These are phyloP conservation scores for Diphasiastrum complanatum DNA, from an alignment of 83 land plant species.

Conservation along the genomic window DNA sequence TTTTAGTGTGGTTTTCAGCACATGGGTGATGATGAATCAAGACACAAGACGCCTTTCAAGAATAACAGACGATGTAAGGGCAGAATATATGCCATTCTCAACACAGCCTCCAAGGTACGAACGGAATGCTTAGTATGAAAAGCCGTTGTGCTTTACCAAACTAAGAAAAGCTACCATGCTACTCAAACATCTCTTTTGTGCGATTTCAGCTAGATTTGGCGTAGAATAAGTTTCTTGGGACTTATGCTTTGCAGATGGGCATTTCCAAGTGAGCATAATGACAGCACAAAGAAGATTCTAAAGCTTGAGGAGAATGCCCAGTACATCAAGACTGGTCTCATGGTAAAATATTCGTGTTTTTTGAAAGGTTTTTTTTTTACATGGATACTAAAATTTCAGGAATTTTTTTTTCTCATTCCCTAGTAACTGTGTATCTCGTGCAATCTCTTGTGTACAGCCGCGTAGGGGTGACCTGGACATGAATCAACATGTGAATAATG, in stretches of 20 bases:
- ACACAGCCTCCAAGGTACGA: constrained; percentile 23
- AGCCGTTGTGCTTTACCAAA: too few species aligned
- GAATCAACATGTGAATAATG: constrained; percentile 96
- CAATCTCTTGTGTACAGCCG: constrained; percentile 64
- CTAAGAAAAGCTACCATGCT: too few species aligned
- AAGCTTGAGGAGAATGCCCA: constrained; percentile 65
- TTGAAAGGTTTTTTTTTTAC: too few species aligned
- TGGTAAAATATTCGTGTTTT: too few species aligned
- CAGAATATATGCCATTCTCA: constrained; percentile 12
- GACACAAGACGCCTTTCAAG: constrained; percentile 25
- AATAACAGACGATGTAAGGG: constrained; percentile 27
- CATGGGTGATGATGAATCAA: constrained; percentile 31
- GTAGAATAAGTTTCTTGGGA: too few species aligned
- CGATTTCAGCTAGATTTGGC: too few species aligned
- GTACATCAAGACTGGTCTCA: constrained; percentile 44
- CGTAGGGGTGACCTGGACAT: constrained; percentile 89
- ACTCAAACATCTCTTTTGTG: too few species aligned
- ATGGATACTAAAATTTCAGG: too few species aligned
- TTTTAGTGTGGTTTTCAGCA: too few species aligned
- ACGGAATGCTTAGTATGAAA: too few species aligned
- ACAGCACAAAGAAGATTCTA: constrained; percentile 54
- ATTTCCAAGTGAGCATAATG: constrained; percentile 52
- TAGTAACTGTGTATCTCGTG: too few species aligned
- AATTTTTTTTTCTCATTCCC: constrained; percentile 2
- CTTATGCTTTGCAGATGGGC: constrained; percentile 44